These are phyloP conservation scores for Botrytis byssoidea DNA, from an alignment of 2,329 filamentous ascomycete genomes.

Conservation along the genomic window DNA sequence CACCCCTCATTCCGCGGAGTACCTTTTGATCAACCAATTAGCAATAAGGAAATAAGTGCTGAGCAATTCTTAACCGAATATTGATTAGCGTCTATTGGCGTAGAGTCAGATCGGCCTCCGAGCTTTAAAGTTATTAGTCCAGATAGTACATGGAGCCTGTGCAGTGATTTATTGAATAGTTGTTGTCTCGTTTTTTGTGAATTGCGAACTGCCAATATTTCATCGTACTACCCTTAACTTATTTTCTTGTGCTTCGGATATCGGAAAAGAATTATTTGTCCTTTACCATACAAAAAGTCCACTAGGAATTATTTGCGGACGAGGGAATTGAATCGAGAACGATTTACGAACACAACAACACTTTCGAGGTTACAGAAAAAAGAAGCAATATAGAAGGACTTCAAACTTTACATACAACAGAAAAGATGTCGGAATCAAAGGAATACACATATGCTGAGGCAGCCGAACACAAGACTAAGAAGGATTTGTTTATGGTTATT, in stretches of 20 bases:
- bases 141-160: not conserved
- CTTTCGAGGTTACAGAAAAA: not conserved
- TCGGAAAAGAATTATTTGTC: not conserved
- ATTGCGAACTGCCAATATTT: not conserved
- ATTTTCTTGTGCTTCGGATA: not conserved
- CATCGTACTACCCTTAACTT: not conserved
- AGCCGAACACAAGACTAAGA: conserved; percentile 85
- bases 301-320: not conserved
- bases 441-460: conserved; percentile 78
- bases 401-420: conserved; percentile 26
- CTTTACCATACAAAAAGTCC: not conserved
- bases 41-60: not conserved
- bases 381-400: not conserved
- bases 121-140: conserved; percentile 1
- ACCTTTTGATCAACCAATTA: not conserved
- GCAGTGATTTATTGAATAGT: not conserved
- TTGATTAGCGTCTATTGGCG: not conserved
- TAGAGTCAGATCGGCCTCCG: conserved; percentile 1
- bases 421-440: conserved; percentile 38
- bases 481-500: conserved; percentile 86
- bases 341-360: not conserved
- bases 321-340: not conserved
- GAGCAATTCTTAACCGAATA: not conserved
- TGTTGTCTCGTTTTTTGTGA: conserved; percentile 8
- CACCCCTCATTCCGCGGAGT: not conserved